Base-by-base conservation (phyloP, 352 stramenopile species). In the Phytophthora multivora region DNA sequence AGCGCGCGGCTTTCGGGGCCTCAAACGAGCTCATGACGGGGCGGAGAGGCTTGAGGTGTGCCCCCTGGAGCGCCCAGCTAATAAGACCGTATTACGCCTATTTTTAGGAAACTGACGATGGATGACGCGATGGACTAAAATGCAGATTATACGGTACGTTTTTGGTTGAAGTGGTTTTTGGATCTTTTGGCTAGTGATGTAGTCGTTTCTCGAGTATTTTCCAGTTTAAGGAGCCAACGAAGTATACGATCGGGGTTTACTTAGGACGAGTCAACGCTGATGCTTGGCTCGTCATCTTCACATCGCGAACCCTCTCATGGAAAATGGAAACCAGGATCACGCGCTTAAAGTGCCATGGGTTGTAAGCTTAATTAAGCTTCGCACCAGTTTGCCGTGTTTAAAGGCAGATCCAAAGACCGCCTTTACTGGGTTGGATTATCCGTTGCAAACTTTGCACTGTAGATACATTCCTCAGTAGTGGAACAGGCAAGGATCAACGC, bases 1-100 rank as follows among this genome's bases (percentile, higher is more conserved):
- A 41, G 25, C 26, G 45, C 13, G 43, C 36, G 2, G 66, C 4
- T 33, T 41, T 72, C 4, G 64, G 30, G 5, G 48, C 54, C 56
- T 67, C 68, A 53, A 80, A 80, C 28, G 71, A 77, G 57, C 71
- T 80, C 71, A 80, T 80, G 23, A n/a, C 8, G 8, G 39, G 10
- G 36, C 35, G 40, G 41, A 59, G 45, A 40, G 33, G 12, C 33
- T 53, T 48, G 11, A 26, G 23, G 16, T 41, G 49, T 60, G 48
- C 13, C 50, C 15, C 23, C 35, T 33, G n/a, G 7, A 23, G 35
- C 36, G 21, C 16, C n/a, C 49, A 45, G 48, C 28, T 54, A 43
- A 54, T 33, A 26, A 46, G 40, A 25, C 40, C 19, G 31, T n/a
- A n/a, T 42, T 12, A 42, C 35, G 46, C 46, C 31, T 51, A 45